Conservation (phyloP, 2,329 filamentous ascomycete genomes). For the Clonostachys solani region DNA sequence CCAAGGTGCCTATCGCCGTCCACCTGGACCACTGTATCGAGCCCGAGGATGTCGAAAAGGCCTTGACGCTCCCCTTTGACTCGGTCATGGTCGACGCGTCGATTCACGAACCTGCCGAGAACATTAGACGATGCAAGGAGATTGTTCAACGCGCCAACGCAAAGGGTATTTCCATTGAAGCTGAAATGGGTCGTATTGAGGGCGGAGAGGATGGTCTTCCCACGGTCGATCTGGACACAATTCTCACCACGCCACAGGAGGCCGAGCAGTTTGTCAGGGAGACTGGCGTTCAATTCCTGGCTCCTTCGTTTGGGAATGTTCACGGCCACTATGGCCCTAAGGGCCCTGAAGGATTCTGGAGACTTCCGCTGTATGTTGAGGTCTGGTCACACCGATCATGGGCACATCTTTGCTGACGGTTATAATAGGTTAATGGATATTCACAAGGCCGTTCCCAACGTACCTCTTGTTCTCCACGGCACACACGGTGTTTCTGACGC, state of each 20-base stretch:
- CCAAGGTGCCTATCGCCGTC: constrained; percentile 46
- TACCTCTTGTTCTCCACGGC: not conserved
- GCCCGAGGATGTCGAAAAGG: constrained; percentile 14
- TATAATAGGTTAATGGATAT: not conserved
- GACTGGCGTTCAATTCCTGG: not conserved
- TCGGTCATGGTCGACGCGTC: constrained; percentile 66
- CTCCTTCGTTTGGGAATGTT: not conserved
- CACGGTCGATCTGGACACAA: not conserved
- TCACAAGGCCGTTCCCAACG: not conserved
- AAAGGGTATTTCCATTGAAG: constrained; percentile 58
- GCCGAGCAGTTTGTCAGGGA: not conserved
- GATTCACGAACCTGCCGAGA: constrained; percentile 59
- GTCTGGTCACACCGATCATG: not conserved
- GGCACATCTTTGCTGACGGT: not conserved
- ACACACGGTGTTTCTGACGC: not conserved
- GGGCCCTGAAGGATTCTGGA: not conserved
- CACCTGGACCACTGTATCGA: constrained; percentile 56
- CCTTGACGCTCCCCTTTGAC: constrained; percentile 44
- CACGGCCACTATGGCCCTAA: not conserved
- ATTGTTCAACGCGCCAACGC: constrained; percentile 54
- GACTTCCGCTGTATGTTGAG: not conserved
- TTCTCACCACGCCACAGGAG: not conserved
- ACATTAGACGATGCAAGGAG: constrained; percentile 51
- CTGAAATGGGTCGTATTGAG: constrained; percentile 47
- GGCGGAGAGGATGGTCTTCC: not conserved